A percentile compares a stretch with the other conserved stretches of the same genome.
These are phyloP conservation scores for Fallopia convolvulus DNA, from an alignment of 148 eudicot species.

Conservation along the genomic window DNA sequence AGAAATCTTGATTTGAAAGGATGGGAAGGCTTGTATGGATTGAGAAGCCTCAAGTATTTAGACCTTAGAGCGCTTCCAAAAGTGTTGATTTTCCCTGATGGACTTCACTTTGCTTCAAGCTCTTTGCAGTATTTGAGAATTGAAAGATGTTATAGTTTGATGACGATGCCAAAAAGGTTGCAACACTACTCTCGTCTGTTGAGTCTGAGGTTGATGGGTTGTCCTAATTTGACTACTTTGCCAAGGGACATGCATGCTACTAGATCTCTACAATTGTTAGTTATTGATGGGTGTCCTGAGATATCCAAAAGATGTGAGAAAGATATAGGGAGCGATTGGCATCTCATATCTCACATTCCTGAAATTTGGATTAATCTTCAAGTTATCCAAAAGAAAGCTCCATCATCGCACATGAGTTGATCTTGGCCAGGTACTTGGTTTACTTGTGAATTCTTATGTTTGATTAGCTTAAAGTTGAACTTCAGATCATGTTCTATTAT, in stretches of 20 bases:
- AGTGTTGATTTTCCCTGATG: background rate
- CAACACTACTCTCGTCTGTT: background rate
- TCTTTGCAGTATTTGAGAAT: background rate
- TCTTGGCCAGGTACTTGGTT: background rate
- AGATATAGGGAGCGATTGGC: background rate
- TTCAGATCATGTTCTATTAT: no score
- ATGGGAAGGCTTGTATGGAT: background rate
- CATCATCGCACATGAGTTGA: background rate
- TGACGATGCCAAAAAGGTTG: background rate
- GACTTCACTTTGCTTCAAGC: background rate
- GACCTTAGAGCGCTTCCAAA: background rate
- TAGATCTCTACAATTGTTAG: background rate
- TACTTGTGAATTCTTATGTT: no score
- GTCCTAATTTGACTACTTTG: background rate
- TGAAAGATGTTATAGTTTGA: background rate
- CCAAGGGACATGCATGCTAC: background rate
- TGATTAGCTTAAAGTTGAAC: no score
- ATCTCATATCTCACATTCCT: background rate
- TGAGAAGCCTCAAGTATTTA: background rate
- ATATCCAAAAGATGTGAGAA: background rate
- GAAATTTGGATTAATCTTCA: background rate
- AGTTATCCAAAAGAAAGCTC: background rate
- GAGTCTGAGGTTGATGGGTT: background rate
- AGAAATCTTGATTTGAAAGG: background rate
- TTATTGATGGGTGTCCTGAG: background rate